Percentiles rank a stretch among this genome's conserved stretches.
Conservation (phyloP, 164 flowering plant species). For the Magnolia officinalis region DNA sequence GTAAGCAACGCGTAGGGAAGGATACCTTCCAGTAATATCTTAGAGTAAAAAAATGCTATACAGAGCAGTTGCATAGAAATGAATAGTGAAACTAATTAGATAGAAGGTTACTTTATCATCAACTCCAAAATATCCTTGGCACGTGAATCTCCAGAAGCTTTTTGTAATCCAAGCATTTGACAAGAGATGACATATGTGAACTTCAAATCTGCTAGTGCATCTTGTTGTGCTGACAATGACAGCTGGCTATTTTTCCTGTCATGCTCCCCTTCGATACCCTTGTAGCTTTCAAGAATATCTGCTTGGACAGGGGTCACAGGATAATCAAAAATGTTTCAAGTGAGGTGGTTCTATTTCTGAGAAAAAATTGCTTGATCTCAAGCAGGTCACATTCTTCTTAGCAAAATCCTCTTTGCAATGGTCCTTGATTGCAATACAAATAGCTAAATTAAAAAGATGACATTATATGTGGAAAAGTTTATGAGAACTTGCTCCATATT, state of each 20-base stretch:
- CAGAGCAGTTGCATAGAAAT: constrained; percentile 1
- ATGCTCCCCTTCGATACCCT: constrained; percentile 43
- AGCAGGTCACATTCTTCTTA: background rate
- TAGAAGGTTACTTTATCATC: constrained; percentile 57
- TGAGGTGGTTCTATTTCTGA: background rate
- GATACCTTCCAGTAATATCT: constrained; percentile 52
- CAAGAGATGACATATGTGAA: constrained; percentile 74
- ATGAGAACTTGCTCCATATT: background rate
- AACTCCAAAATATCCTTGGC: constrained; percentile 72
- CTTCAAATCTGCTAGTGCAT: constrained; percentile 84
- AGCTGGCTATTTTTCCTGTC: constrained; percentile 24
- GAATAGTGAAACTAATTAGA: background rate
- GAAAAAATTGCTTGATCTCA: background rate
- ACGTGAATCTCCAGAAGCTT: constrained; percentile 64
- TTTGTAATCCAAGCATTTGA: constrained; percentile 79
- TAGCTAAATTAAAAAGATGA: background rate
- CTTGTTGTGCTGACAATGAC: constrained; percentile 55
- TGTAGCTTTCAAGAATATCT: constrained; percentile 77
- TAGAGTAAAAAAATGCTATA: background rate
- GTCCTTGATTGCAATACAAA: background rate
- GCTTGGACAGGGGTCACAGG: constrained; percentile 14
- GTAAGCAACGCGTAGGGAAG: constrained; percentile 87
- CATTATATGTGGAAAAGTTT: background rate
- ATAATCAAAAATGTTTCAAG: background rate
- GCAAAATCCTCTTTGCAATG: background rate